phyloP scores from a whole-genome alignment of 192 early-diverging fungal genomes.

The Rhizophlyctis rosea region DNA sequence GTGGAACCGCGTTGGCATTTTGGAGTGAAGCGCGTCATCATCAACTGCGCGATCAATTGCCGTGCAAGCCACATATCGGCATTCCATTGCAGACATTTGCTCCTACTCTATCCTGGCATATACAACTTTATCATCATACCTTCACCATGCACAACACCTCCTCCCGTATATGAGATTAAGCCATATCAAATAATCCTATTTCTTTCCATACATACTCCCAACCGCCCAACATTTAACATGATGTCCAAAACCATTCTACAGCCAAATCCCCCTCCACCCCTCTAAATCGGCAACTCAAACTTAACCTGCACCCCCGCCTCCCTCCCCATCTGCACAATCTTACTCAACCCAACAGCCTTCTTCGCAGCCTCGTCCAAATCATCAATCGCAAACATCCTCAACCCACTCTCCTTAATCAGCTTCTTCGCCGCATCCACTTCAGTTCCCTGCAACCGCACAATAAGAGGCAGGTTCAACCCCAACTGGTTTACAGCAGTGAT shows the following conservation, averaged over 20 bases:
- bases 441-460: conserved; percentile 93
- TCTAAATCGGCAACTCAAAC: conserved; percentile 52
- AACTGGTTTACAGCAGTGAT: conserved; percentile 91
- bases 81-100: too few relatives aligned
- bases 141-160: too few relatives aligned
- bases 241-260: neutral
- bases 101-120: too few relatives aligned
- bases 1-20: too few relatives aligned
- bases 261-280: neutral
- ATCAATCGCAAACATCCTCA: conserved; percentile 90
- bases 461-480: conserved; percentile 88
- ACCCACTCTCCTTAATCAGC: conserved; percentile 86
- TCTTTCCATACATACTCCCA: too few relatives aligned
- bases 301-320: conserved; percentile 71
- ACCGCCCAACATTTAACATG: too few relatives aligned
- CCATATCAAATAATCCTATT: too few relatives aligned
- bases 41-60: too few relatives aligned
- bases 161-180: too few relatives aligned
- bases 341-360: conserved; percentile 80
- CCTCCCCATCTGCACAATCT: conserved; percentile 76
- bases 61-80: too few relatives aligned
- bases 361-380: conserved; percentile 93
- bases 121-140: too few relatives aligned
- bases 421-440: conserved; percentile 88
- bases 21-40: too few relatives aligned